phyloP scores from a whole-genome alignment of 345 rosid species.

The Cardamine occulta region DNA sequence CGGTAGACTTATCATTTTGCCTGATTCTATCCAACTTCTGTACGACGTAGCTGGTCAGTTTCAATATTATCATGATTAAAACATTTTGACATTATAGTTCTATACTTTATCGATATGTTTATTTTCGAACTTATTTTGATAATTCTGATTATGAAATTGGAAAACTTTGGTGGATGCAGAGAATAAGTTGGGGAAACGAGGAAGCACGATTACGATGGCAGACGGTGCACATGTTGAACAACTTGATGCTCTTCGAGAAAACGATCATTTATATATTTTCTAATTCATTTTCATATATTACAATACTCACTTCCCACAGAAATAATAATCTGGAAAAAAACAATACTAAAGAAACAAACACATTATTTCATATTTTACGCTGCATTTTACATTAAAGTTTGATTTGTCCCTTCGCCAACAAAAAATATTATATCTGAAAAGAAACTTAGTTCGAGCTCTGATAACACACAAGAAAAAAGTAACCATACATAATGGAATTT shows the following conservation, averaged over 20 bases:
- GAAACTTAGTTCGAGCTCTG: slow-evolving; percentile 7
- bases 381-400: slow-evolving; percentile 13
- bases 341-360: too few species aligned
- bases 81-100: not conserved
- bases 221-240: slow-evolving; percentile 87
- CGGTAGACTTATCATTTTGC: slow-evolving; percentile 76
- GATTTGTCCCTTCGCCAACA: not conserved
- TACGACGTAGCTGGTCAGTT: slow-evolving; percentile 72
- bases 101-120: not conserved
- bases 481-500: slow-evolving; percentile 9
- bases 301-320: not conserved
- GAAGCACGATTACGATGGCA: slow-evolving; percentile 68
- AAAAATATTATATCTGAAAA: not conserved
- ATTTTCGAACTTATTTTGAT: not conserved
- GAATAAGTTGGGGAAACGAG: slow-evolving; percentile 72
- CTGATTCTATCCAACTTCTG: slow-evolving; percentile 69
- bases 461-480: not conserved
- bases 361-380: not conserved
- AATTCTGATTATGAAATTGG: not conserved
- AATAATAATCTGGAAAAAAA: not conserved
- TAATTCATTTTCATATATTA: slow-evolving; percentile 22
- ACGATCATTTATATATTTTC: slow-evolving; percentile 74
- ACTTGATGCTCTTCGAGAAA: slow-evolving; percentile 69
- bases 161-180: slow-evolving; percentile 51
- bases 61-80: not conserved